These are phyloP conservation scores for Camelina laxa DNA, from an alignment of 345 rosid species.

Conservation along the genomic window DNA sequence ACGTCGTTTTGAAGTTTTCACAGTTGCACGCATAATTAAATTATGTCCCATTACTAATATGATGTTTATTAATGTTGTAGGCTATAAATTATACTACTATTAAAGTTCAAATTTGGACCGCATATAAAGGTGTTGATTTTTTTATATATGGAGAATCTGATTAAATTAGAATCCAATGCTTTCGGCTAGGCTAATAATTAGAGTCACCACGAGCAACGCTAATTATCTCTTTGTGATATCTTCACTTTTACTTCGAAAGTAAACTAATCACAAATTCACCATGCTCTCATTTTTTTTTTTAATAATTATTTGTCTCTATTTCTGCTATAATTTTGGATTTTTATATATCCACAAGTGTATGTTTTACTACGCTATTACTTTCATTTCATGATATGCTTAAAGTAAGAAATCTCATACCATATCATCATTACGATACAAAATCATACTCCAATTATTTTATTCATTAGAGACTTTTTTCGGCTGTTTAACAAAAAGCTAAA, in stretches of 20 bases:
- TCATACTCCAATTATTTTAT: constrained; percentile 25
- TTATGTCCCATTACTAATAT: not conserved
- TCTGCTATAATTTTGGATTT: constrained; percentile 2
- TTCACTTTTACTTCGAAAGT: constrained; percentile 35
- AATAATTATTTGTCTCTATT: not conserved
- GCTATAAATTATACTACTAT: not conserved
- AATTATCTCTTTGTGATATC: constrained; percentile 24
- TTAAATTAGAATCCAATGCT: constrained; percentile 44
- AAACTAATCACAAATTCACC: constrained; percentile 5
- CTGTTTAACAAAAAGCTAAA: constrained; percentile 15
- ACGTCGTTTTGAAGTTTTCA: not conserved
- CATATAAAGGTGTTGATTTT: constrained; percentile 4
- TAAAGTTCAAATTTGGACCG: constrained; percentile 27
- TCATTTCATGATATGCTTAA: not conserved
- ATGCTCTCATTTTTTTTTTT: not conserved
- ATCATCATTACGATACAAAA: constrained; percentile 14
- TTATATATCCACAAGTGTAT: not conserved
- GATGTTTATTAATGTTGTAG: not conserved
- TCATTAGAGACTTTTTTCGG: constrained; percentile 14
- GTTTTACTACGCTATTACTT: not conserved
- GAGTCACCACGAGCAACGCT: constrained; percentile 35
- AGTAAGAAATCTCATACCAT: constrained; percentile 2
- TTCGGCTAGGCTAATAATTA: constrained; percentile 46
- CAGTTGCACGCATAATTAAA: constrained; percentile 1
- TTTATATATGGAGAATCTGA: constrained; percentile 3